Base-by-base conservation (phyloP, 371 early-diverging fungal species). In the Lichtheimia corymbifera region DNA sequence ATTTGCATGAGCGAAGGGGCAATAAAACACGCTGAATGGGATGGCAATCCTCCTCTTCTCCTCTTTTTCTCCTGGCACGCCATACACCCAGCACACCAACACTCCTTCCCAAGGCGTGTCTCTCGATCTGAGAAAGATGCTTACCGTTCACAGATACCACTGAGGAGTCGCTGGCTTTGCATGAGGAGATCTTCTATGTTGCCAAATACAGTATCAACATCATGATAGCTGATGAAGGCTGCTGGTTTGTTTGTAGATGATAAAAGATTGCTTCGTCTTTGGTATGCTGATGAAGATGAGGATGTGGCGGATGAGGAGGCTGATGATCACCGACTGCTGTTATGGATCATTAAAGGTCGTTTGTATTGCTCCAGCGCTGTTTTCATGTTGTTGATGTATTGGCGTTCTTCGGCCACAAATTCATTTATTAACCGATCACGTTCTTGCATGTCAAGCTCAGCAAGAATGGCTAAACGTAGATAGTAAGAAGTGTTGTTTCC, bases 341-440 rank as follows among this genome's bases (percentile, higher is more conserved):
- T 35, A 11, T 35, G 35, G 35, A 35, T 15, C 65, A 64, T 64
- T 55, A 66, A 43, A 4, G 66, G 66, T 41, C 53, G 53, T 58
- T 66, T 66, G 40, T 61, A 66, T n/a, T 58, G 47, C 13, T 61
- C 53, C 11, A 66, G 18, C 22, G 66, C 66, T 57, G 55, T 53
- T 50, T 66, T 54, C 20, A 66, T 50, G 25, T 66, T 61, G 27
- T 56, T 53, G 22, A 61, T 66, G 50, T 61, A 68, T 4, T 50
- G 56, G 3, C 59, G 45, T 49, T 68, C 68, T 20, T 56, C 56
- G 5, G 58, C 61, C 22, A 63, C 55, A 2, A 68, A 20, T 2
- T 61, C 54, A n/a, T 58, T 50, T 17, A 68, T 47, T 11, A 68
- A 27, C 15, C 17, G 43, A 44, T 68, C 55, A 5, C 68, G 68